Conservation (phyloP, 1,284 basidiomycete species). For the Trichosporon coremiiforme region DNA sequence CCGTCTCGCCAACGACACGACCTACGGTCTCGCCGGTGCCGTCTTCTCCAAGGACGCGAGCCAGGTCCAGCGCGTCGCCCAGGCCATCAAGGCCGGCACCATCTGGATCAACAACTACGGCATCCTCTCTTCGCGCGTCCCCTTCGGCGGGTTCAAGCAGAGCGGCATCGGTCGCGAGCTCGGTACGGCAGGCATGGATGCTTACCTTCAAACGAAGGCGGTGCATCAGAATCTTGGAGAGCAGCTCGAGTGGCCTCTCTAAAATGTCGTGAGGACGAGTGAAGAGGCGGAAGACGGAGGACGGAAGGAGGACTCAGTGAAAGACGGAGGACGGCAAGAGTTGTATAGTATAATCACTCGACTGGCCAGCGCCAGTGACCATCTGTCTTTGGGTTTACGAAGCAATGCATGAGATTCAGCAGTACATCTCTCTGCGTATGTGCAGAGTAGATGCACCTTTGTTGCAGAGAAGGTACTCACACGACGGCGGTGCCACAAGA, state of each 20-base stretch:
- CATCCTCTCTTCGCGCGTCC: constrained; percentile 75
- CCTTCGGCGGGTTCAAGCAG: constrained; percentile 91
- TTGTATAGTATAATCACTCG: neutral
- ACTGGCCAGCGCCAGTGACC: neutral
- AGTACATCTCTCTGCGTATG: neutral
- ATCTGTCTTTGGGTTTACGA: constrained; percentile 3
- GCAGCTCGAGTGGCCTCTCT: constrained; percentile 30
- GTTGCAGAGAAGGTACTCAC: too few relatives aligned
- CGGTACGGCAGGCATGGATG: constrained; percentile 81
- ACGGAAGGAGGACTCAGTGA: neutral
- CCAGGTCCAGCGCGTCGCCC: constrained; percentile 82
- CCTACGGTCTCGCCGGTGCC: constrained; percentile 84
- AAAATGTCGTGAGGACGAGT: neutral
- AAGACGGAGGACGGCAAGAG: neutral
- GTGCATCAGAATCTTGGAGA: constrained; percentile 27
- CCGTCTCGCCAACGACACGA: constrained; percentile 75
- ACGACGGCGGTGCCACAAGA: too few relatives aligned
- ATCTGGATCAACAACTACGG: constrained; percentile 90
- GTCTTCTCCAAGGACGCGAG: constrained; percentile 84
- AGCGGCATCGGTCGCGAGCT: constrained; percentile 79
- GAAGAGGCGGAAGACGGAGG: neutral
- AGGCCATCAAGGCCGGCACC: constrained; percentile 75
- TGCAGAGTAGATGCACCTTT: too few relatives aligned
- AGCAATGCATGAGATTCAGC: constrained; percentile 2
- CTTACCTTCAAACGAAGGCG: constrained; percentile 59